Evolutionary conservation across 1,139 yeast species (phyloP).

Genomic region (Geotrichum armillariae): DNA sequence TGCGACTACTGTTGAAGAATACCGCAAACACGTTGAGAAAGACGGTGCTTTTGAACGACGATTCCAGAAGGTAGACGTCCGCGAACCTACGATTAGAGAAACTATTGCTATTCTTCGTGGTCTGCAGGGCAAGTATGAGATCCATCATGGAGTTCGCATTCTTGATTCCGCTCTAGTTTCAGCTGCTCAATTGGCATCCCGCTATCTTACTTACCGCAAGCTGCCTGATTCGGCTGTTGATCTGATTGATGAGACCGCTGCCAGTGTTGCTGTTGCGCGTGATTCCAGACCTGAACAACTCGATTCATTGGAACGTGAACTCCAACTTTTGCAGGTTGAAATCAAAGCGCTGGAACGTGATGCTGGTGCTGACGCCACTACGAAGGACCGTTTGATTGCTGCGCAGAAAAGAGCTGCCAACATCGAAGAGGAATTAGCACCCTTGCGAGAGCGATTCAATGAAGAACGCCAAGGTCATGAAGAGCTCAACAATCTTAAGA

Average conservation of each 20-base stretch:
- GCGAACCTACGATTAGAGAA: slow-evolving; percentile 89
- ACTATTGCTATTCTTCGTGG: slow-evolving; percentile 97
- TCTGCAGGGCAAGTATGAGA: slow-evolving; percentile 91
- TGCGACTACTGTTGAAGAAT: slow-evolving; percentile 94
- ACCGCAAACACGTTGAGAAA: slow-evolving; percentile 87
- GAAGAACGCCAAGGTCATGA: slow-evolving; percentile 93
- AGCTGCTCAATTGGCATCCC: slow-evolving; percentile 92
- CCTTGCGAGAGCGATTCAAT: slow-evolving; percentile 79
- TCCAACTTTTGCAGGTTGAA: slow-evolving; percentile 89
- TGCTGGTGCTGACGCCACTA: slow-evolving; percentile 80
- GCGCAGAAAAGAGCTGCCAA: slow-evolving; percentile 82
- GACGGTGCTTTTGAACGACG: slow-evolving; percentile 99
- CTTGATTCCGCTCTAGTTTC: slow-evolving; percentile 92
- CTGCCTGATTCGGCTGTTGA: slow-evolving; percentile 98
- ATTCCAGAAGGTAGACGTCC: slow-evolving; percentile 94
- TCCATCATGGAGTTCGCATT: slow-evolving; percentile 97
- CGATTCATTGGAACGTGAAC: slow-evolving; percentile 88
- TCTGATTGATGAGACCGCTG: slow-evolving; percentile 94
- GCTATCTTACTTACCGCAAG: slow-evolving; percentile 92
- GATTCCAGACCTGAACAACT: slow-evolving; percentile 97
- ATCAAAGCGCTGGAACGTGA: slow-evolving; percentile 97
- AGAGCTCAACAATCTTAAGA: slow-evolving; percentile 82
- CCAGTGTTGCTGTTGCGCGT: slow-evolving; percentile 96
- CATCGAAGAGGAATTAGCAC: slow-evolving; percentile 79
- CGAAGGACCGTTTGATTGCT: slow-evolving; percentile 78